Conservation (phyloP, 805 yeast genomes). For the Saccharomycopsis oosterbeekiorum region DNA sequence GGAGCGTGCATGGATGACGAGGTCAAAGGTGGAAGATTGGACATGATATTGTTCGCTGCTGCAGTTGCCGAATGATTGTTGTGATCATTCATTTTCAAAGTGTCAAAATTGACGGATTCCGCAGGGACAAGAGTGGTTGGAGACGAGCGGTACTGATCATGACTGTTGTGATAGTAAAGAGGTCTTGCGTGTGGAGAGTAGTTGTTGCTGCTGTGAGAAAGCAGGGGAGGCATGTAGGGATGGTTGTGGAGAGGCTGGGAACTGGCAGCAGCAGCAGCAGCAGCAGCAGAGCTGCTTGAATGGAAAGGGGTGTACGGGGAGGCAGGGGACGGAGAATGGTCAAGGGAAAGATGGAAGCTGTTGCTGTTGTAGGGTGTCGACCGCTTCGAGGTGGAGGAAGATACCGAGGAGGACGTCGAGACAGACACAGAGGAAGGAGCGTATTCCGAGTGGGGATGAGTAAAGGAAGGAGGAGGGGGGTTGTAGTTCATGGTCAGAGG, state of each 20-base stretch:
- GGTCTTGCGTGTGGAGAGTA: background rate
- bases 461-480: background rate
- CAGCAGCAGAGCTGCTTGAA: background rate
- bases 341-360: background rate
- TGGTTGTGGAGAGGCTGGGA: background rate
- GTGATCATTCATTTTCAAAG: background rate
- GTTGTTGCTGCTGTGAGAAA: background rate
- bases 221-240: constrained; percentile 1
- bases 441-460: background rate
- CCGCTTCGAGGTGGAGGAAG: background rate
- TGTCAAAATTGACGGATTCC: background rate
- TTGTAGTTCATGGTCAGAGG: background rate
- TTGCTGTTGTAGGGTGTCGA: background rate
- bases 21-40: background rate
- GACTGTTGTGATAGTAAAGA: background rate
- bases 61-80: background rate
- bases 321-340: background rate
- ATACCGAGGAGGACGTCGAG: background rate
- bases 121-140: background rate
- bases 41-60: background rate
- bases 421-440: background rate
- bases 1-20: background rate
- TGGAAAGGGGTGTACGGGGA: background rate
- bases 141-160: background rate
- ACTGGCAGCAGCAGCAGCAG: background rate